Evolutionary conservation across 768 basidiomycete species (phyloP).

Genomic region (Chalciporus piperatus): DNA sequence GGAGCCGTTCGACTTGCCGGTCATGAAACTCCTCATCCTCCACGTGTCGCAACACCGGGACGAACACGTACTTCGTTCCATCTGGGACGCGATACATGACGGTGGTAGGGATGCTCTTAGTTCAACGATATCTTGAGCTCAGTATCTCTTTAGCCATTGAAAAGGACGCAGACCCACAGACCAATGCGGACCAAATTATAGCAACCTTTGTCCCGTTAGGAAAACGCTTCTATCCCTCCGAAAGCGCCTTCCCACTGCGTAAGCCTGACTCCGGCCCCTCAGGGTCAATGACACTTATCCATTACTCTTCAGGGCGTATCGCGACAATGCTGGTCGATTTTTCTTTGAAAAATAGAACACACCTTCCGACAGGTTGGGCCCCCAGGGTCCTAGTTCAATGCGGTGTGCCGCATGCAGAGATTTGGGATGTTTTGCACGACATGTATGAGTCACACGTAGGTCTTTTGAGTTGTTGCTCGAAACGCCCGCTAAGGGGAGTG

Average conservation of each 20-base stretch:
- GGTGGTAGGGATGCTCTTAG: slow-evolving; percentile 50
- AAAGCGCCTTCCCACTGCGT: slow-evolving; percentile 88
- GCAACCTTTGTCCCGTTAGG: slow-evolving; percentile 69
- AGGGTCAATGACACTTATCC: not conserved
- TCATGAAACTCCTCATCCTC: slow-evolving; percentile 84
- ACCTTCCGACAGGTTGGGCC: slow-evolving; percentile 77
- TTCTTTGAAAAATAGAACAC: slow-evolving; percentile 55
- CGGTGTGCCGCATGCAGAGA: slow-evolving; percentile 73
- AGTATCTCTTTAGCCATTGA: slow-evolving; percentile 43
- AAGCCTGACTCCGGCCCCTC: slow-evolving; percentile 23
- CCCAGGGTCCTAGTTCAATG: slow-evolving; percentile 77
- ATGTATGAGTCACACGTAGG: slow-evolving; percentile 87
- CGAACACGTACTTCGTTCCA: slow-evolving; percentile 72
- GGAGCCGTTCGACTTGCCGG: slow-evolving; percentile 77
- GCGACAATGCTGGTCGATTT: slow-evolving; percentile 75
- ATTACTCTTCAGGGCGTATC: slow-evolving; percentile 58
- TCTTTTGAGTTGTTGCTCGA: slow-evolving; percentile 3
- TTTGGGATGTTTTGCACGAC: slow-evolving; percentile 84
- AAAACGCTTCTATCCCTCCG: slow-evolving; percentile 87
- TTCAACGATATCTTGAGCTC: slow-evolving; percentile 2
- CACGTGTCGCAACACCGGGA: slow-evolving; percentile 94
- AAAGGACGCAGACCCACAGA: slow-evolving; percentile 51
- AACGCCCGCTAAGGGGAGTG: slow-evolving; percentile 1
- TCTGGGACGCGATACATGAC: slow-evolving; percentile 87
- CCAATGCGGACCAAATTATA: slow-evolving; percentile 60